A percentile compares a stretch with the other conserved stretches of the same genome.
These are phyloP conservation scores for Apiotrichum sp. DNA, from an alignment of 1,284 basidiomycete species.

Conservation along the genomic window DNA sequence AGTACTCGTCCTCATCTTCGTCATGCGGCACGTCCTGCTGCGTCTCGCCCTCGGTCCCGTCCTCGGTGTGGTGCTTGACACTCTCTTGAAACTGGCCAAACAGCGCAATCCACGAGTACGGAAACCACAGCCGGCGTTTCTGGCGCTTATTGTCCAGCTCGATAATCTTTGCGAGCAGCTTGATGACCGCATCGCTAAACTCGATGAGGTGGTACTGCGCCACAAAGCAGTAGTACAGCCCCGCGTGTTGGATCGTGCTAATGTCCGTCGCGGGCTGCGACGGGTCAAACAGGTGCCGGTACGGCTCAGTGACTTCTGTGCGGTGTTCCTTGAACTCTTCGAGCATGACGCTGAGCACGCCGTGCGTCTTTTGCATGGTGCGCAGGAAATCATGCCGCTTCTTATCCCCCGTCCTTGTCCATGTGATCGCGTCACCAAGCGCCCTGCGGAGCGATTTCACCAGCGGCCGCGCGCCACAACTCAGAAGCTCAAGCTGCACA, in stretches of 20 bases:
- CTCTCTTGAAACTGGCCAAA: constrained; percentile 20
- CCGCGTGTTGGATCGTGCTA: constrained; percentile 39
- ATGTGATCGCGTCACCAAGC: constrained; percentile 27
- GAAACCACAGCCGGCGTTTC: constrained; percentile 61
- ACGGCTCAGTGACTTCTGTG: constrained; percentile 62
- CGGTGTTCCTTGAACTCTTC: constrained; percentile 50
- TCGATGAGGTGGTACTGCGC: constrained; percentile 67
- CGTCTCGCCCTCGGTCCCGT: constrained; percentile 2
- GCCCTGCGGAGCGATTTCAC: constrained; percentile 27
- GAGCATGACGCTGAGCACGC: constrained; percentile 32
- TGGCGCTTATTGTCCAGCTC: constrained; percentile 55
- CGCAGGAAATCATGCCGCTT: neutral
- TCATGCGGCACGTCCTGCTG: constrained; percentile 2
- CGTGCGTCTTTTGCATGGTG: neutral
- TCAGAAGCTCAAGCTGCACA: constrained; percentile 54
- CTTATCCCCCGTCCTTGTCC: constrained; percentile 16
- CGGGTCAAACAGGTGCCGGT: constrained; percentile 58
- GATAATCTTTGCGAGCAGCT: constrained; percentile 55
- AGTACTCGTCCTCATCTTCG: constrained; percentile 20
- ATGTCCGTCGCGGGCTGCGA: constrained; percentile 16
- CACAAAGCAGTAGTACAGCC: constrained; percentile 58
- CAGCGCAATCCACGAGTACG: constrained; percentile 47
- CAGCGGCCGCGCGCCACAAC: constrained; percentile 56
- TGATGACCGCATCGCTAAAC: constrained; percentile 51
- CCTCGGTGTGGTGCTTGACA: neutral